A percentile compares a stretch with the other conserved stretches of the same genome.
These are phyloP conservation scores for Taphrina communis DNA, from an alignment of 1,139 yeast species.

Conservation along the genomic window DNA sequence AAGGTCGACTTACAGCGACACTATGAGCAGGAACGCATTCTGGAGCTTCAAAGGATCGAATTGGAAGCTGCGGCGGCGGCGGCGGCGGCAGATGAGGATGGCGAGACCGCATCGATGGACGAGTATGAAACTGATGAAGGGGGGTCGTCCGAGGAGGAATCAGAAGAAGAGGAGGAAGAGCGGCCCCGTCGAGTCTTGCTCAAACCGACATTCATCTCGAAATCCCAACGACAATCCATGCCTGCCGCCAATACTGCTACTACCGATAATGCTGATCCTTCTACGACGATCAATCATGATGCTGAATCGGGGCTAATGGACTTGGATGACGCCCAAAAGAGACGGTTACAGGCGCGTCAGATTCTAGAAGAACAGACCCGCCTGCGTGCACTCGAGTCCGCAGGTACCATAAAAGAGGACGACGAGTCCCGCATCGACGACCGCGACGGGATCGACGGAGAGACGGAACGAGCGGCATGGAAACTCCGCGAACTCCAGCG, in stretches of 20 bases:
- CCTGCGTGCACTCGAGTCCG: background rate
- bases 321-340: conserved; percentile 19
- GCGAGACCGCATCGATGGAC: background rate
- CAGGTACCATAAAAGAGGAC: conserved; percentile 44
- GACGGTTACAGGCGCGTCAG: conserved; percentile 15
- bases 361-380: conserved; percentile 11
- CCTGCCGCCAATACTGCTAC: background rate
- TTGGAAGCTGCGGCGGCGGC: conserved; percentile 7
- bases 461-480: conserved; percentile 58
- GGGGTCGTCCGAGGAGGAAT: conserved; percentile 2
- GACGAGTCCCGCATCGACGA: conserved; percentile 55
- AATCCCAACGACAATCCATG: conserved; percentile 1
- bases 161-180: conserved; percentile 23
- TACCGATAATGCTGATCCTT: background rate
- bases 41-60: conserved; percentile 4
- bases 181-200: conserved; percentile 17
- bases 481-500: conserved; percentile 56
- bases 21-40: conserved; percentile 10
- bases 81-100: background rate
- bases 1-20: conserved; percentile 18
- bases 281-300: too few relatives aligned
- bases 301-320: background rate
- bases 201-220: conserved; percentile 17
- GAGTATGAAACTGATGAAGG: conserved; percentile 21
- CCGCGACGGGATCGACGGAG: conserved; percentile 63